phyloP scores from a whole-genome alignment of 768 basidiomycete species.

The Lepiota subincarnata region DNA sequence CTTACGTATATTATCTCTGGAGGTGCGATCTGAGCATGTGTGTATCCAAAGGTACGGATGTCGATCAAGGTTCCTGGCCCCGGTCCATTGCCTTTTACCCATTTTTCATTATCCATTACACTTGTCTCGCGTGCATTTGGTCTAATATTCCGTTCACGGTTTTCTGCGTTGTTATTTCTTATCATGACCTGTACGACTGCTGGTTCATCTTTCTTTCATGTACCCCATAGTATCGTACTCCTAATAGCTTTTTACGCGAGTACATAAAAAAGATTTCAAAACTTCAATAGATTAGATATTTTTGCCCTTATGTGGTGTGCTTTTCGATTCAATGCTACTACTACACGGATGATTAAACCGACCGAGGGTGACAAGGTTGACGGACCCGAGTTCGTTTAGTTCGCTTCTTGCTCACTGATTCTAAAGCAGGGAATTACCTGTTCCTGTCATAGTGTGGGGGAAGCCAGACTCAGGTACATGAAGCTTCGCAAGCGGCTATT shows the following conservation, averaged over 20 bases:
- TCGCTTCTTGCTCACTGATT: too few relatives aligned
- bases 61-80: too few relatives aligned
- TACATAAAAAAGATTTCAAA: constrained; percentile 1
- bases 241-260: constrained; percentile 1
- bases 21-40: neutral
- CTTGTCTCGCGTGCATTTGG: neutral
- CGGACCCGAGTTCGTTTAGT: too few relatives aligned
- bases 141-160: constrained; percentile 2
- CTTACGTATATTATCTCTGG: constrained; percentile 4
- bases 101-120: neutral
- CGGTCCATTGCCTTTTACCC: neutral
- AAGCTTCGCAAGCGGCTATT: too few relatives aligned
- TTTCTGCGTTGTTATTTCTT: constrained; percentile 7
- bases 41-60: neutral
- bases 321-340: neutral
- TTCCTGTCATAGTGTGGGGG: too few relatives aligned
- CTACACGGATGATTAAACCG: too few relatives aligned
- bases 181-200: constrained; percentile 9
- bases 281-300: constrained; percentile 7
- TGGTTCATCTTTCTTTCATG: neutral
- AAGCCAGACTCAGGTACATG: too few relatives aligned
- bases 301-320: neutral
- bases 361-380: too few relatives aligned
- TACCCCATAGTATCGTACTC: constrained; percentile 7
- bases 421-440: too few relatives aligned